Base-by-base conservation (phyloP, 345 rosid genomes). In the Salix purpurea region DNA sequence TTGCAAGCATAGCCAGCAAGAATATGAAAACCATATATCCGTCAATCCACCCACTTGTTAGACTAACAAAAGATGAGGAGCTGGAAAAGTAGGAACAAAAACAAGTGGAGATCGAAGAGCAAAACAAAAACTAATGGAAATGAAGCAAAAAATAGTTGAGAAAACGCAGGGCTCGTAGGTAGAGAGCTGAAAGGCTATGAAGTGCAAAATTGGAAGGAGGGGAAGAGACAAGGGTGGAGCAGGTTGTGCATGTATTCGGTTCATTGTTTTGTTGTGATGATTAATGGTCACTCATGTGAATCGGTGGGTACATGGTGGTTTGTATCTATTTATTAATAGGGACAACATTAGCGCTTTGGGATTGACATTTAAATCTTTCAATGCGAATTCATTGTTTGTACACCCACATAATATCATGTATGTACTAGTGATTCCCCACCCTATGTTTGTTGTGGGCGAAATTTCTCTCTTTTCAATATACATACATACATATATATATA, bases 191-290 rank as follows among this genome's bases (percentile, higher is more conserved):
- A n/a, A 58, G 64, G 64, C 28, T 23, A 58, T 58, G 28, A 58
- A 10, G 28, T 58, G 28, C 64, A 65, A 75, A 24, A 70, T 70
- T 80, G 76, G 79, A 75, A 75, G 16, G 40, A 65, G 73, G 79
- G 81, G 75, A 77, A 65, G 44, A 70, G 83, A 74, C 86, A 83
- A 80, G 65, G 61, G 74, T 70, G 83, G 70, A 77, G 71, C 75
- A 69, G 68, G 62, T 56, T 66, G 69, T 60, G 52, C 50, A 11
- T 64, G 73, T 50, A 24, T 48, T 64, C 32, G 77, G 44, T 28
- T 71, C 64, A 73, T 84, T 84, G 86, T 81, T 80, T 72, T 72
- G 84, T 81, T 80, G 86, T 71, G 78, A 84, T 78, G 86, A 78
- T 69, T 75, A 77, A 67, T 61, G 60, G 58, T 39, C 77, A 78